Conservation (phyloP, 2,329 filamentous ascomycete genomes). For the Lasiodiplodia gonubiensis region DNA sequence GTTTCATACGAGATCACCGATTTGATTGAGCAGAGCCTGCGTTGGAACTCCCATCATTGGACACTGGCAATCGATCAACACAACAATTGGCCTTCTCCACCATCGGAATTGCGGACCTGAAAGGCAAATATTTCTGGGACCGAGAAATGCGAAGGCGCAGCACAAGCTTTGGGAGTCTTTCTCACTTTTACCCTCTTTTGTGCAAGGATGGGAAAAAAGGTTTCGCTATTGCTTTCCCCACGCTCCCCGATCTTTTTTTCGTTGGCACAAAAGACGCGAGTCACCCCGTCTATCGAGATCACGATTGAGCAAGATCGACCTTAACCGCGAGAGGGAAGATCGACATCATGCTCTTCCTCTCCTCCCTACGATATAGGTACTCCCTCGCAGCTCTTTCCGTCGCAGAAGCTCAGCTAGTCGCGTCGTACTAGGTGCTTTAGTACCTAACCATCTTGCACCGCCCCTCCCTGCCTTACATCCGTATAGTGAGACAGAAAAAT, state of each 20-base stretch:
- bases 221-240: not conserved
- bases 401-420: not conserved
- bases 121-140: not conserved
- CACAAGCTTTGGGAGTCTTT: not conserved
- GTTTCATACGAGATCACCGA: not conserved
- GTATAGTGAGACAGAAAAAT: not conserved
- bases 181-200: not conserved
- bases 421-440: not conserved
- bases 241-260: not conserved
- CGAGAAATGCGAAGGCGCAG: not conserved
- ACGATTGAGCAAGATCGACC: not conserved
- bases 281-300: not conserved
- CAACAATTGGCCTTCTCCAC: not conserved
- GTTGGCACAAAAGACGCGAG: not conserved
- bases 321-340: not conserved
- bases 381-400: not conserved
- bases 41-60: not conserved
- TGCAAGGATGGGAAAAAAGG: not conserved
- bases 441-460: not conserved
- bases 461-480: not conserved
- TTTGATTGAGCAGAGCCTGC: not conserved
- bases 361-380: not conserved
- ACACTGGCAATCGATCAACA: not conserved
- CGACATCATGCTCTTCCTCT: not conserved
- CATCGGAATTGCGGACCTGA: not conserved